Conservation (phyloP, 148 eudicot genomes). For the Rhododendron ovatum region DNA sequence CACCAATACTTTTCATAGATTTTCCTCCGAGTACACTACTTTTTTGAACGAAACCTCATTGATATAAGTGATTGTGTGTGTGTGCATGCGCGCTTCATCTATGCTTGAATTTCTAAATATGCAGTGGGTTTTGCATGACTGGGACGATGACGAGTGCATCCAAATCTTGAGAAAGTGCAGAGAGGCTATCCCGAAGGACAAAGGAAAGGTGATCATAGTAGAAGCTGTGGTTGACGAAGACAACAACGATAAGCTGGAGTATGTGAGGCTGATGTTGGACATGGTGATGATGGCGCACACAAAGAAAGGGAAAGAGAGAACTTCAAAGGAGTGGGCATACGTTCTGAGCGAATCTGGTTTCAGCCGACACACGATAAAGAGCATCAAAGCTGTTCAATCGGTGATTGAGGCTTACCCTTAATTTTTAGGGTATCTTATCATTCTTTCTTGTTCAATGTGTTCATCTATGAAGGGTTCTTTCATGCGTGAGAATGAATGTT, state of each 20-base stretch:
- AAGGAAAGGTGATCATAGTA: conserved; percentile 59
- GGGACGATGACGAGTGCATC: conserved; percentile 79
- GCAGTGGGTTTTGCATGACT: conserved; percentile 71
- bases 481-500: neutral
- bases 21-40: neutral
- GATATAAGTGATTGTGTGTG: neutral
- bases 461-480: neutral
- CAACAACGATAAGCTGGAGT: conserved; percentile 25
- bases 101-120: neutral
- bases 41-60: neutral
- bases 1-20: neutral
- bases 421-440: neutral
- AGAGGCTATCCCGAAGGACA: conserved; percentile 47
- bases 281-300: conserved; percentile 89
- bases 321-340: conserved; percentile 50
- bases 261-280: conserved; percentile 54
- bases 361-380: conserved; percentile 26
- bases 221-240: conserved; percentile 54
- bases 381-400: conserved; percentile 41
- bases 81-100: too few relatives aligned
- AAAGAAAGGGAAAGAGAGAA: conserved; percentile 64
- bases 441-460: neutral
- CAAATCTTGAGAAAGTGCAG: conserved; percentile 41
- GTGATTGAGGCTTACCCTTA: conserved; percentile 56
- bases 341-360: conserved; percentile 52